A percentile compares a stretch with the other conserved stretches of the same genome.
Evolutionary conservation across 2,329 filamentous ascomycete genomes (phyloP).

Genomic region (Exophiala calicioides): DNA sequence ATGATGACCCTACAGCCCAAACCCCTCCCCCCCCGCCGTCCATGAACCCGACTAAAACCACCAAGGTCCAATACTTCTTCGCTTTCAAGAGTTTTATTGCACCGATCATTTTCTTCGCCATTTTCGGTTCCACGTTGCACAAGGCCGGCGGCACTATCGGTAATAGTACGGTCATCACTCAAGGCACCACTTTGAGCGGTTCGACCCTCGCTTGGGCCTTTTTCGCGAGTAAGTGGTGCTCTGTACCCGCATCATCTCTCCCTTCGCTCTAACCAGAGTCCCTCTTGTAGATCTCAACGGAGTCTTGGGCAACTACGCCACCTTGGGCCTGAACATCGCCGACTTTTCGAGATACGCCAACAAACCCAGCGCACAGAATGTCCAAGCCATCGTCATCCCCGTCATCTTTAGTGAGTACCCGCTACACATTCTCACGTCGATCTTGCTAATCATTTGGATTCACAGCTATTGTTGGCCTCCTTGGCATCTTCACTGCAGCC

Average conservation of each 20-base stretch:
- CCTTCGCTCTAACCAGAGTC: constrained; percentile 10
- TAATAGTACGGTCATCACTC: constrained; percentile 24
- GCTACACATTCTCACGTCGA: background rate
- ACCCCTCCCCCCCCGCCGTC: background rate
- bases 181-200: constrained; percentile 18
- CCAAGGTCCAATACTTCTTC: constrained; percentile 27
- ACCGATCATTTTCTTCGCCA: constrained; percentile 27
- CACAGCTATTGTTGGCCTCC: constrained; percentile 41
- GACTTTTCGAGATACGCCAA: constrained; percentile 30
- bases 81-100: constrained; percentile 28
- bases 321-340: constrained; percentile 28
- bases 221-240: constrained; percentile 22
- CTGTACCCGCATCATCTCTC: background rate
- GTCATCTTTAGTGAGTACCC: constrained; percentile 25
- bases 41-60: constrained; percentile 3
- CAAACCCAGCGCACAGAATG: constrained; percentile 29
- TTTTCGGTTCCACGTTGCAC: constrained; percentile 25
- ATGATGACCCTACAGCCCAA: background rate
- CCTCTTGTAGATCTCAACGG: constrained; percentile 25
- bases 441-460: constrained; percentile 12
- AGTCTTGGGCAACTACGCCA: constrained; percentile 29
- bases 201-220: constrained; percentile 28
- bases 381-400: constrained; percentile 28
- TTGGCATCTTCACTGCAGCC: constrained; percentile 51
- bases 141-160: constrained; percentile 29